Evolutionary conservation across 257 asterid species (phyloP).

Genomic region (Lycium barbarum): DNA sequence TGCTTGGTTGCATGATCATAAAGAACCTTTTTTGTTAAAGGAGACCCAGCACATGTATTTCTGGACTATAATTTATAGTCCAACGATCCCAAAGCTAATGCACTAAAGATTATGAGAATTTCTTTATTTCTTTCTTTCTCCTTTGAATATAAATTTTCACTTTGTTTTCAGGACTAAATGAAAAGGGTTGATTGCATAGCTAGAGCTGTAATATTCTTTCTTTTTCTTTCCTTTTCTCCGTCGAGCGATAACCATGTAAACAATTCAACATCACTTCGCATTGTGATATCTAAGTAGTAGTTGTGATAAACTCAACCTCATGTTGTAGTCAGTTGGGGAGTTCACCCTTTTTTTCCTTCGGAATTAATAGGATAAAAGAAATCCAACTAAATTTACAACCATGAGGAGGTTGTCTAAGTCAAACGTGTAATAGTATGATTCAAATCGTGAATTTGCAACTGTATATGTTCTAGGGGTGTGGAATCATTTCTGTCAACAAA

Average conservation of each 20-base stretch:
- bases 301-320: background rate
- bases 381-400: background rate
- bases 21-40: background rate
- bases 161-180: background rate
- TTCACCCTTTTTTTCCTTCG: background rate
- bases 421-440: background rate
- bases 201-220: background rate
- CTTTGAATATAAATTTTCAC: background rate
- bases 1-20: constrained; percentile 26
- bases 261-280: background rate
- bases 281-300: background rate
- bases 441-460: background rate
- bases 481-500: background rate
- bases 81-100: background rate
- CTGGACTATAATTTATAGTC: constrained; percentile 11
- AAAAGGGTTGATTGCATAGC: background rate
- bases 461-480: too few species aligned
- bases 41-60: background rate
- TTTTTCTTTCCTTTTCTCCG: background rate
- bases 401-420: background rate
- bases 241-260: background rate
- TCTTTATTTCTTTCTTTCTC: background rate
- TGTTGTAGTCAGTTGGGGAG: background rate
- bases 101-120: background rate
- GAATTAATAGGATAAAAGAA: background rate